Base-by-base conservation (phyloP, 129 eudicot species). In the Helianthus tuberosus region DNA sequence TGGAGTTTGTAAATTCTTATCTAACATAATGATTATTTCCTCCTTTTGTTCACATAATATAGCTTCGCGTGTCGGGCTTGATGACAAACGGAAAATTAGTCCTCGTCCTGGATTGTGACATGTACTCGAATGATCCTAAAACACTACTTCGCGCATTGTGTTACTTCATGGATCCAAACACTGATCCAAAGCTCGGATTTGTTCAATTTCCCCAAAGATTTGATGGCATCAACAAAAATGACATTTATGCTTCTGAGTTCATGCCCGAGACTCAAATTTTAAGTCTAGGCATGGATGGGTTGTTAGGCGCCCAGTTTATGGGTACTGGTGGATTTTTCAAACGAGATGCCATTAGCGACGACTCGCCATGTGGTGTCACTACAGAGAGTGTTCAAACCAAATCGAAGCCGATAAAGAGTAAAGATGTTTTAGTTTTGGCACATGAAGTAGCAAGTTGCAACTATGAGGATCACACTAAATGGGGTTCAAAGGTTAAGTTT, bases 191-290 rank as follows among this genome's bases (percentile, higher is more conserved):
- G 16, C 77, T 82, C 11, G 94, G 80, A 3, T 87, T 76, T 38
- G 76, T 92, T 70, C 98, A 89, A 39, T 92, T 89, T 65, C 98
- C 98, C 16, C 98, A 92, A 59, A 36, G 49, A n/a, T 87, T 78
- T 55, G 61, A 68, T 17, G 81, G 79, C 73, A 73, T 85, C 13
- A 89, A 87, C 52, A 78, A 78, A 53, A 68, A 54, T 20, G 94
- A 89, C 41, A 92, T 87, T 14, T 92, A 92, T 54, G 84, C 66
- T 13, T 66, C 65, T 2, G 96, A 82, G 68, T 62, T 80, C 53
- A 87, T 32, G 74, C 76, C 69, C 12, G 27, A 79, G 60, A 77
- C 85, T 9, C 65, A 39, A 55, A 29, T 79, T 15, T 57, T 83
- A 61, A 63, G 77, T 11, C 15, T 64, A 1, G 98, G 93, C 16